Evolutionary conservation across 2,329 filamentous ascomycete genomes (phyloP).

Genomic region (Alternaria atra): DNA sequence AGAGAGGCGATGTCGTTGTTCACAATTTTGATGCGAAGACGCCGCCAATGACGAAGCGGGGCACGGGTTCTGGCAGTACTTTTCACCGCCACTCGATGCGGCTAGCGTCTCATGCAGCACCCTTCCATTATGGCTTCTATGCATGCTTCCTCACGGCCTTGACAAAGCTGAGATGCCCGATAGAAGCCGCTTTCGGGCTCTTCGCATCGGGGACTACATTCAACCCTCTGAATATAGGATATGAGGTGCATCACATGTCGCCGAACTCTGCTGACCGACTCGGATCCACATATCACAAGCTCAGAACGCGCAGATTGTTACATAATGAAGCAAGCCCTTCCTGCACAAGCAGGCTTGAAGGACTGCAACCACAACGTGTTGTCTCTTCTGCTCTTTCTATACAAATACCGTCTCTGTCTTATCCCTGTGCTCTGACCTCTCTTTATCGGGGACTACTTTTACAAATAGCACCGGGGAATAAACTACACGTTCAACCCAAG

Average conservation of each 20-base stretch:
- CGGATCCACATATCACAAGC: slow-evolving; percentile 24
- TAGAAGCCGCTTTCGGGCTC: slow-evolving; percentile 29
- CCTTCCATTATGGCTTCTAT: slow-evolving; percentile 15
- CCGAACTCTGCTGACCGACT: slow-evolving; percentile 30
- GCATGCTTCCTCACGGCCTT: slow-evolving; percentile 19
- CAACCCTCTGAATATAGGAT: slow-evolving; percentile 3
- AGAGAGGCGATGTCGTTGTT: slow-evolving; percentile 16
- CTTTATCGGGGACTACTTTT: not conserved
- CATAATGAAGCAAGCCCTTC: slow-evolving; percentile 33
- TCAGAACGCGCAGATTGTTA: slow-evolving; percentile 33
- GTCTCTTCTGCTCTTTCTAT: slow-evolving; percentile 17
- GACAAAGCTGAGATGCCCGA: slow-evolving; percentile 29
- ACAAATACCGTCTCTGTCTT: slow-evolving; percentile 16
- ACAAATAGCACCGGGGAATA: not conserved
- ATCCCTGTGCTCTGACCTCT: slow-evolving; percentile 5
- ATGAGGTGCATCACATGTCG: slow-evolving; percentile 17
- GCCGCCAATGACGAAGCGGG: slow-evolving; percentile 40
- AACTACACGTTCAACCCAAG: not conserved
- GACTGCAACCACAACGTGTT: slow-evolving; percentile 14
- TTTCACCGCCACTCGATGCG: slow-evolving; percentile 17
- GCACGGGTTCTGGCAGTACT: slow-evolving; percentile 26
- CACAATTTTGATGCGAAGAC: slow-evolving; percentile 45
- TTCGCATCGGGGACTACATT: slow-evolving; percentile 15
- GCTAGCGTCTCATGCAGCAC: slow-evolving; percentile 10
- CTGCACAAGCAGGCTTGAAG: slow-evolving; percentile 13